Evolutionary conservation across 805 yeast species (phyloP).

Genomic region (Candida ponderosae): DNA sequence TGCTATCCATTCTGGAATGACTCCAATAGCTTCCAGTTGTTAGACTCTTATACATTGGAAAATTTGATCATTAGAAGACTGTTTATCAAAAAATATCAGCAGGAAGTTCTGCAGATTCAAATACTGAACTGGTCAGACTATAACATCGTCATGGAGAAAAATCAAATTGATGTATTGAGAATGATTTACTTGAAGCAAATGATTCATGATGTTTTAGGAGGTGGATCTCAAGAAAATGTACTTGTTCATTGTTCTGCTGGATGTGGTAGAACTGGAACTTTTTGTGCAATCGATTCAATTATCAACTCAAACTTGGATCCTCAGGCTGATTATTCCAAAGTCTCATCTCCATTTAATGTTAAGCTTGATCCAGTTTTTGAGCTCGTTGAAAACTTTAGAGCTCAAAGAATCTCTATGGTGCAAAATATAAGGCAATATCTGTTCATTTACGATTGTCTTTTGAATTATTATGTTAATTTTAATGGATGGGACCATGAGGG

Average conservation of each 20-base stretch:
- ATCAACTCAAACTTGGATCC: slow-evolving; percentile 25
- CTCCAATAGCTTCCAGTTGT: slow-evolving; percentile 24
- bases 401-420: slow-evolving; percentile 78
- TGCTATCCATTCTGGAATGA: slow-evolving; percentile 84
- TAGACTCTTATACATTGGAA: slow-evolving; percentile 1
- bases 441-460: slow-evolving; percentile 58
- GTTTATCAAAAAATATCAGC: slow-evolving; percentile 25
- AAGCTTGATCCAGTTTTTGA: slow-evolving; percentile 48
- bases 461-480: slow-evolving; percentile 17
- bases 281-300: slow-evolving; percentile 61
- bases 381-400: slow-evolving; percentile 58
- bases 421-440: slow-evolving; percentile 72
- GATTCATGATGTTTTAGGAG: slow-evolving; percentile 23
- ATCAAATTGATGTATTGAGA: slow-evolving; percentile 49
- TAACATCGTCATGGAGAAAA: slow-evolving; percentile 41
- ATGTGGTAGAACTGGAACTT: slow-evolving; percentile 93
- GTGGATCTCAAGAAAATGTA: slow-evolving; percentile 25
- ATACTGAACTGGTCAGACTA: slow-evolving; percentile 79
- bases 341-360: slow-evolving; percentile 37
- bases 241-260: slow-evolving; percentile 95
- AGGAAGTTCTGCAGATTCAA: slow-evolving; percentile 66
- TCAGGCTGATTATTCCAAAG: slow-evolving; percentile 3
- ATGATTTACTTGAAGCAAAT: slow-evolving; percentile 40
- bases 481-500: slow-evolving; percentile 7
- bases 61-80: slow-evolving; percentile 35